Conservation (phyloP, 192 early-diverging fungal species). For the Coemansia sp. region DNA sequence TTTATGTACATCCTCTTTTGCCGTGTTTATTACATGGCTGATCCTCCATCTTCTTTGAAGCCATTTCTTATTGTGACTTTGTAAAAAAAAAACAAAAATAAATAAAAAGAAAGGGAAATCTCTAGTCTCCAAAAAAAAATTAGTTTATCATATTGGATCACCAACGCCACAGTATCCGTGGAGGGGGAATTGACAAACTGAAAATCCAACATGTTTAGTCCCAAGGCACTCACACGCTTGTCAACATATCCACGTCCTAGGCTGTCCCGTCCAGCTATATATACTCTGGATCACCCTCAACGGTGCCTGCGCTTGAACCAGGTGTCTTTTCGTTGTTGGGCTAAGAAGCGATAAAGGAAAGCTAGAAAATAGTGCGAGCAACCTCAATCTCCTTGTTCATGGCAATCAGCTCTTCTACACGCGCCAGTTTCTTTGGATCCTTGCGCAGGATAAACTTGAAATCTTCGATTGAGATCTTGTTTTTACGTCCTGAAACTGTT, state of each 20-base stretch:
- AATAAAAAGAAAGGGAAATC: not conserved
- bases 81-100: slow-evolving; percentile 6
- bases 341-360: not conserved
- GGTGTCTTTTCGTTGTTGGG: too few relatives aligned
- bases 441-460: slow-evolving; percentile 55
- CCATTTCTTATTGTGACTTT: not conserved
- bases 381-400: slow-evolving; percentile 55
- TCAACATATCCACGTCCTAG: too few relatives aligned
- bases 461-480: slow-evolving; percentile 44
- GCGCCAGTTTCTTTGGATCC: slow-evolving; percentile 54
- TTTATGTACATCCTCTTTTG: not conserved
- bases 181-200: too few relatives aligned
- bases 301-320: too few relatives aligned
- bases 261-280: too few relatives aligned
- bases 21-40: not conserved
- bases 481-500: slow-evolving; percentile 26
- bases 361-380: slow-evolving; percentile 36
- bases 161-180: too few relatives aligned
- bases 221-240: too few relatives aligned
- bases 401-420: slow-evolving; percentile 52
- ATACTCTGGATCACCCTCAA: too few relatives aligned
- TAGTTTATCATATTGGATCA: too few relatives aligned
- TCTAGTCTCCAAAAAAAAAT: too few relatives aligned
- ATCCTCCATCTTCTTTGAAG: not conserved
- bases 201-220: too few relatives aligned